Base-by-base conservation (phyloP, 805 yeast species). In the Spathaspora sp. region DNA sequence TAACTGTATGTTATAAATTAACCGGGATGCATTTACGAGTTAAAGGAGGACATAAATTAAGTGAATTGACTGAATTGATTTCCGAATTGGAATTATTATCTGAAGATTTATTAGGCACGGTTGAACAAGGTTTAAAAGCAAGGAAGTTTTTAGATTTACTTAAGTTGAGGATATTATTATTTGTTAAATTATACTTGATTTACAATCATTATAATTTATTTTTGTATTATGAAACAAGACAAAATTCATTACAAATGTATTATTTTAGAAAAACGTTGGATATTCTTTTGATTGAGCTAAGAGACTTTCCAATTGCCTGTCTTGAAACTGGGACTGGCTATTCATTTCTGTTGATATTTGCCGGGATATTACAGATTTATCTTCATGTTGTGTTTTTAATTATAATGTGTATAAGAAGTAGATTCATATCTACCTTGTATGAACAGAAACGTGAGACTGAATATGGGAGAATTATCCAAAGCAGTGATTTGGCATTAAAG, bases 11-110 rank as follows among this genome's bases (percentile, higher is more conserved):
- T 44, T 38, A 38, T 19, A 47, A 47, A 16, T 20, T 50, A 19
- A 31, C 51, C 10, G 14, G 17, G 31, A 17, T 44, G 23, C 49
- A 44, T 16, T 29, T 51, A 29, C 20, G n/a, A 5, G 43, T 42
- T 18, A 52, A 45, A 18, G 49, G 26, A 20, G 39, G 29, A 42
- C 23, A 49, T 29, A 45, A 31, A 39, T 7, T 51, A 12, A 5
- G 10, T 6, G 39, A 39, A 17, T 47, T 49, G 5, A 23, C 44
- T 19, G 16, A 32, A 6, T 26, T 46, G 14, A 23, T 49, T 32
- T 31, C 45, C 31, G 46, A 44, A 14, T 31, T 51, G 16, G 53
- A 50, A 26, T 40, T 45, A 3, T 14, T 20, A 12, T 19, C 23
- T 11, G 35, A 43, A 12, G 10, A 29, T 9, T 19, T 32, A n/a